These are phyloP conservation scores for Pelargonium citronellum DNA, from an alignment of 441 rosid genomes.

Conservation along the genomic window DNA sequence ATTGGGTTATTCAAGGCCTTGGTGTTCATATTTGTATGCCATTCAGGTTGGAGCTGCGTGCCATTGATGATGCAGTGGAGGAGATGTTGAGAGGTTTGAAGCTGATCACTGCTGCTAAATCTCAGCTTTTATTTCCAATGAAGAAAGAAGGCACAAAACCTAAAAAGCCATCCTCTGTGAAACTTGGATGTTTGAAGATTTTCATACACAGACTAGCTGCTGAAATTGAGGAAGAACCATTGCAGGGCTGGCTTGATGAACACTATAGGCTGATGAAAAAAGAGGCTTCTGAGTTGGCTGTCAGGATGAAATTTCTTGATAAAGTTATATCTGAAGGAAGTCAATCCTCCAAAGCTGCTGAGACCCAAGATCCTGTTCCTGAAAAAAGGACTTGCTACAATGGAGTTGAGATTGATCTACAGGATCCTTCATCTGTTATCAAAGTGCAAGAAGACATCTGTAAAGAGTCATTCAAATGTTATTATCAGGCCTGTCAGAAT, in stretches of 20 bases:
- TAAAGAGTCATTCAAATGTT: slow-evolving; percentile 67
- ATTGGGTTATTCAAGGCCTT: slow-evolving; percentile 97
- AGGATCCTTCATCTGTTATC: slow-evolving; percentile 50
- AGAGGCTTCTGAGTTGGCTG: slow-evolving; percentile 89
- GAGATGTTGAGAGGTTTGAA: slow-evolving; percentile 88
- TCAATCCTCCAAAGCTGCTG: slow-evolving; percentile 47
- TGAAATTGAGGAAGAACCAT: slow-evolving; percentile 98
- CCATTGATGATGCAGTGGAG: slow-evolving; percentile 95
- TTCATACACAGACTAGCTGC: slow-evolving; percentile 68
- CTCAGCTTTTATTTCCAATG: slow-evolving; percentile 43
- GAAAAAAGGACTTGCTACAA: slow-evolving; percentile 49
- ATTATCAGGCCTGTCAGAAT: slow-evolving; percentile 86
- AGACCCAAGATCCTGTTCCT: slow-evolving; percentile 41
- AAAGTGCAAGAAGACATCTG: slow-evolving; percentile 72
- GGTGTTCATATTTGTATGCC: slow-evolving; percentile 90
- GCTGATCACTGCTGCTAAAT: slow-evolving; percentile 70
- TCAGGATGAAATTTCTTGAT: slow-evolving; percentile 81
- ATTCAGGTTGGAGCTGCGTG: slow-evolving; percentile 88
- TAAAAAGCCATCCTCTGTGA: slow-evolving; percentile 57
- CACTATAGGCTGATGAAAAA: slow-evolving; percentile 78
- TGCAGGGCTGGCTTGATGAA: slow-evolving; percentile 99
- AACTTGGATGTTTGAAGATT: slow-evolving; percentile 73
- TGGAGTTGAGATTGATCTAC: slow-evolving; percentile 59
- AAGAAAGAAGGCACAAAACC: slow-evolving; percentile 68
- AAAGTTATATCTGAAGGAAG: slow-evolving; percentile 46